Base-by-base conservation (phyloP, 495 filamentous ascomycete species). In the Xylaria cubensis region DNA sequence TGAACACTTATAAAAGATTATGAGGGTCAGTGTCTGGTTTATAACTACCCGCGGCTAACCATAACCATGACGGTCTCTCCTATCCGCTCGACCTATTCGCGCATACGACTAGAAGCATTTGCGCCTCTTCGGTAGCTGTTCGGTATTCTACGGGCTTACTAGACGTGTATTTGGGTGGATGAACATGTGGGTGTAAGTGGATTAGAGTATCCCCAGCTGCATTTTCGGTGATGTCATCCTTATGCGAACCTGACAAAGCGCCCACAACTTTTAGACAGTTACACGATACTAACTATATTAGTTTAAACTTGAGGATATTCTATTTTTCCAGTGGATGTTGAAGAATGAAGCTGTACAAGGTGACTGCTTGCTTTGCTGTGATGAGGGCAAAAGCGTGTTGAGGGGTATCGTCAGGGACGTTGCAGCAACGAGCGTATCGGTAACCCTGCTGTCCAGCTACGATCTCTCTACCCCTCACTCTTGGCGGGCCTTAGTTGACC, bases 211-310 rank as follows among this genome's bases (percentile, higher is more conserved):
- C 41, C 42, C 42, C 67, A 51, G 67, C 58, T 63, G 58, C 61
- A n/a, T 55, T 51, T 19, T 58, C 3, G 5, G 46, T 71, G 69
- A 71, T 71, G 69, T 71, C 69, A 71, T 64, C n/a, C 32, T 44
- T 56, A 67, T 67, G 65, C 32, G 50, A 19, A 17, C 65, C 36
- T 61, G 36, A 61, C 67, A 59, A 44, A 59, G 39, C 24, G 67
- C 67, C 51, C 50, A 68, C 41, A 51, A 26, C 42, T 1, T 21
- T 55, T 55, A 39, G n/a, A 36, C 17, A 6, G 12, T 21, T 50
- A n/a, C 41, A 36, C 42, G 21, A 12, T 29, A 21, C n/a, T 29
- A 29, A 44, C 39, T 61, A 56, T 56, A 56, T 9, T 56, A 56
- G 53, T 39, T 61, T 8, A n/a, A 21, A 39, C 7, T 21, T 61